These are phyloP conservation scores for Komagataella populi DNA, from an alignment of 805 yeast species.

Conservation along the genomic window DNA sequence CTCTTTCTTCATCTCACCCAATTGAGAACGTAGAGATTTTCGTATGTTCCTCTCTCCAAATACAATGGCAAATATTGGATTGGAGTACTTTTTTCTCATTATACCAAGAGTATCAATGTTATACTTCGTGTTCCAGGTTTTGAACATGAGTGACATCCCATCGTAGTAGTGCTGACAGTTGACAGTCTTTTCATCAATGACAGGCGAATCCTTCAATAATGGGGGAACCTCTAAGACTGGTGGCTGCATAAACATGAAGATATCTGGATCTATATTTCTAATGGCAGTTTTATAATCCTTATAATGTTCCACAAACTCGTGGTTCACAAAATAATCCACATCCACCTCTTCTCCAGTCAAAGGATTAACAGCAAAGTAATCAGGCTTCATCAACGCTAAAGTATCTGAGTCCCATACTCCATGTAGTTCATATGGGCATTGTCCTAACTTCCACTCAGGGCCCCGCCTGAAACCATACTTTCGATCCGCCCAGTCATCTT, in stretches of 20 bases:
- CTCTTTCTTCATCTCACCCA: constrained; percentile 54
- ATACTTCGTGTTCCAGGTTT: constrained; percentile 70
- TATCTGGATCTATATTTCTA: constrained; percentile 27
- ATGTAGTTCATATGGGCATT: constrained; percentile 70
- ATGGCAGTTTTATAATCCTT: constrained; percentile 31
- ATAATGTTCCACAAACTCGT: constrained; percentile 54
- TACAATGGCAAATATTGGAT: constrained; percentile 64
- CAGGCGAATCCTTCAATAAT: constrained; percentile 29
- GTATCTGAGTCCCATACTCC: constrained; percentile 55
- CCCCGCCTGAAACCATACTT: constrained; percentile 62
- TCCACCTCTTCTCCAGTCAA: constrained; percentile 25
- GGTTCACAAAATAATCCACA: constrained; percentile 45
- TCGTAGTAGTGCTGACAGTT: constrained; percentile 90
- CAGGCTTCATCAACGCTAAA: constrained; percentile 27
- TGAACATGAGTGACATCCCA: constrained; percentile 86
- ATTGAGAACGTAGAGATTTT: constrained; percentile 55
- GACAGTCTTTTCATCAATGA: constrained; percentile 52
- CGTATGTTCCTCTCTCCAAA: constrained; percentile 74
- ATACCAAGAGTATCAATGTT: constrained; percentile 88
- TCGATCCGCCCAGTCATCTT: constrained; percentile 35
- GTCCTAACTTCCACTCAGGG: constrained; percentile 53
- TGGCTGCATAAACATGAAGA: constrained; percentile 60
- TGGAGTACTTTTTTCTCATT: constrained; percentile 60
- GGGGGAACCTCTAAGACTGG: constrained; percentile 80
- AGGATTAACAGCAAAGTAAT: constrained; percentile 35